Evolutionary conservation across 352 stramenopile genomes (phyloP), one percentile per base, ranked within the genome.

Genomic region (Hyaloperonospora arabidopsidis): DNA sequence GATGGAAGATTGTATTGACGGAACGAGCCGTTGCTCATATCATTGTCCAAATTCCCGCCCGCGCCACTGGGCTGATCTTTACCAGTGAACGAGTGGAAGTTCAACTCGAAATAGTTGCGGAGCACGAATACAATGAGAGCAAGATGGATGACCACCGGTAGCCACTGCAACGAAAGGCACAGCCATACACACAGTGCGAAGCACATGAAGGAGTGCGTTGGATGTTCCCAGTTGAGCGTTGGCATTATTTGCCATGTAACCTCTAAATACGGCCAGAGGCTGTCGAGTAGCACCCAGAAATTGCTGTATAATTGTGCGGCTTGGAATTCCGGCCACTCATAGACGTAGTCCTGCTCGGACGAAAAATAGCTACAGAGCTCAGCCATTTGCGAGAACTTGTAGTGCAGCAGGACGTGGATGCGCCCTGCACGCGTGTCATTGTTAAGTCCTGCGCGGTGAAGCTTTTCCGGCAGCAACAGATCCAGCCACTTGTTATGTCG

Each of bases 401-500:
- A 93, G 68, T 93, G 82, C 34, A 93, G 59, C 34, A 93, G 61
- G 18, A 93, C 79, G 61, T 93, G 82, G 54, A 93, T 89, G 5
- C 82, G 71, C 1, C 82, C 82, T 0, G 82, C 82, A n/a, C 82
- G 68, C 10, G 79, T 76, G 44, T 93, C 82, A 35, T 93, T 93
- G 59, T 92, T 92, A 12, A 93, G 65, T 1, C 82, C 82, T 8
- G 72, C 75, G 32, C 82, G 82, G 29, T 93, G 79, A 10, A 93
- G 71, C 46, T 87, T 87, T 62, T 88, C 78, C 0, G 82, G 80
- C 2, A 93, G 58, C 39, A 88, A 65, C 29, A 93, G 57, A 60
- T 93, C 82, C 25, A 93, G 66, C 82, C 82, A 93, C 55, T 93
- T 93, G 67, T 93, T 93, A 63, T 93, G 82, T 21, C 82, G 68